Evolutionary conservation across 192 early-diverging fungal genomes (phyloP).

Genomic region (Geosiphon pyriformis): DNA sequence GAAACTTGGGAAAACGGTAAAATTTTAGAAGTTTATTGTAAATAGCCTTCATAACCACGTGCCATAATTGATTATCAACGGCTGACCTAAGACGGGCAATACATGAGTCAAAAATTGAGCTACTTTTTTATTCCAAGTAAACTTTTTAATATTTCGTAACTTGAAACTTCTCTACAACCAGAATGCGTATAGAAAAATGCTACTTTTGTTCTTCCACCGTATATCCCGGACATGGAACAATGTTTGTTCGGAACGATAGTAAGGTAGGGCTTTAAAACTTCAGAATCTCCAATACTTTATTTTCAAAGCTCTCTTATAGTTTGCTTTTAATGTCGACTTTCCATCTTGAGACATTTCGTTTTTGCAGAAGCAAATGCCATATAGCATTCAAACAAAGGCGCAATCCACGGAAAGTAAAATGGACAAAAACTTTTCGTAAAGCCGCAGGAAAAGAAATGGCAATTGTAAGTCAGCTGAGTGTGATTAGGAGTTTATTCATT

Average conservation of each 20-base stretch:
- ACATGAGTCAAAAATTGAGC: not conserved
- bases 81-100: no score
- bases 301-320: not conserved
- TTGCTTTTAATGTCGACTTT: slow-evolving; percentile 19
- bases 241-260: slow-evolving; percentile 98
- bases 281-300: not conserved
- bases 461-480: slow-evolving; percentile 72
- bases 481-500: no score
- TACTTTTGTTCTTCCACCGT: slow-evolving; percentile 97
- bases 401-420: slow-evolving; percentile 97
- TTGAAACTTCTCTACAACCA: slow-evolving; percentile 20
- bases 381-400: slow-evolving; percentile 99
- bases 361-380: slow-evolving; percentile 99
- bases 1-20: no score
- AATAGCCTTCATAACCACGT: no score
- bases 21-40: no score
- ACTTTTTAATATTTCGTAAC: not conserved
- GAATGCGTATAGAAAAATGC: slow-evolving; percentile 97
- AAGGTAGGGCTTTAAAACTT: slow-evolving; percentile 59
- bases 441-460: slow-evolving; percentile 99
- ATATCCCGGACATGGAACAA: slow-evolving; percentile 97
- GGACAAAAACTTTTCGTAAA: slow-evolving; percentile 99
- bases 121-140: slow-evolving; percentile 1
- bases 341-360: slow-evolving; percentile 73
- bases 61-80: no score